phyloP scores from a whole-genome alignment of 116 monocot species.

The Posidonia oceanica region DNA sequence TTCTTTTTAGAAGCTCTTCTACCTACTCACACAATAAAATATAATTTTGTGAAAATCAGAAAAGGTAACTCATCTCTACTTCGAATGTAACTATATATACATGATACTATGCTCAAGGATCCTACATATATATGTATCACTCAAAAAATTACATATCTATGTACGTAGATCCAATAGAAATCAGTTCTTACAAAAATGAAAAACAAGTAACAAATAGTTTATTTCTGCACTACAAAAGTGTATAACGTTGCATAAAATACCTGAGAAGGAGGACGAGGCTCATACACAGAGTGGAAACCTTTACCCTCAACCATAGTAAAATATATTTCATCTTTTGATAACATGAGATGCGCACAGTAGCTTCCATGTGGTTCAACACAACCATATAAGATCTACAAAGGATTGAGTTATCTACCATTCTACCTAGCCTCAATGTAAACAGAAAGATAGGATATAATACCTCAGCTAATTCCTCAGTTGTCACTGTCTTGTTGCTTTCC shows the following conservation, averaged over 20 bases:
- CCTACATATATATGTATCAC: too few relatives aligned
- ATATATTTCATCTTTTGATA: slow-evolving; percentile 89
- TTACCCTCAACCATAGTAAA: slow-evolving; percentile 50
- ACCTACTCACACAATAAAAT: slow-evolving; percentile 28
- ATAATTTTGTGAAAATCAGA: background rate
- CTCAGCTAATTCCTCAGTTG: slow-evolving; percentile 80
- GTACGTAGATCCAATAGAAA: background rate
- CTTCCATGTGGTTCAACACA: slow-evolving; percentile 62
- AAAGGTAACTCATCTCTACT: background rate
- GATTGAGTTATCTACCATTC: background rate
- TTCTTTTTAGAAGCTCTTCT: slow-evolving; percentile 61
- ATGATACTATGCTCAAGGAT: too few relatives aligned
- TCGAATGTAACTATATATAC: background rate
- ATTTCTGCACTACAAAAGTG: background rate
- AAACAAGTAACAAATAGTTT: background rate
- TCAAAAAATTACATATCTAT: too few relatives aligned
- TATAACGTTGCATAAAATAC: slow-evolving; percentile 15
- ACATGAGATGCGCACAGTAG: slow-evolving; percentile 83
- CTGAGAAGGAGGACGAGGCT: slow-evolving; percentile 62
- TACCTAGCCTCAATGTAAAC: background rate
- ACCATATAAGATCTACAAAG: slow-evolving; percentile 82
- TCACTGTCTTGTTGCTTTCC: slow-evolving; percentile 61
- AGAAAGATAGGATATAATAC: slow-evolving; percentile 11
- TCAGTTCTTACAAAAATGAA: background rate
- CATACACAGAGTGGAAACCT: slow-evolving; percentile 64